Percentiles rank a stretch among this genome's conserved stretches.
Conservation (phyloP, 768 basidiomycete species). For the Vararia minispora region DNA sequence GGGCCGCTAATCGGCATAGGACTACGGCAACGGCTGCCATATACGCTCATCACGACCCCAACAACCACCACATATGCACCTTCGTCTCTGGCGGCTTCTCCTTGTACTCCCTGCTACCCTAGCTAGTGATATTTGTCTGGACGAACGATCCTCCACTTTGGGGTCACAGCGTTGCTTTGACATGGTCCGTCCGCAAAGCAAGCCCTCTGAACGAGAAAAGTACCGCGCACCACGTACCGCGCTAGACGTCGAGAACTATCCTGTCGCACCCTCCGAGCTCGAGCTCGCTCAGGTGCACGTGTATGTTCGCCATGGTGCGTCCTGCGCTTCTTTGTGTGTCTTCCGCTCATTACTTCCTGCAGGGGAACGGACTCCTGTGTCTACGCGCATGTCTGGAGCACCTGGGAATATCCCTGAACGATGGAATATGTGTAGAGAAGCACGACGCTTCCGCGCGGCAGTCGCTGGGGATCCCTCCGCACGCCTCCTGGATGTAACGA, state of each 20-base stretch:
- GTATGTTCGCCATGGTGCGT: constrained; percentile 64
- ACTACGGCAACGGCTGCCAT: too few species aligned
- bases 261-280: constrained; percentile 42
- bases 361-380: constrained; percentile 78
- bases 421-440: constrained; percentile 56
- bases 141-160: too few species aligned
- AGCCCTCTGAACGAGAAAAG: too few species aligned
- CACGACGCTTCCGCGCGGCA: constrained; percentile 36
- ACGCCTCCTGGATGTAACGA: constrained; percentile 24
- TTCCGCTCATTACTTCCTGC: background rate
- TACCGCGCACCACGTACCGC: constrained; percentile 1
- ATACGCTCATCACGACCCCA: too few species aligned
- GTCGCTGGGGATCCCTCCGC: constrained; percentile 23
- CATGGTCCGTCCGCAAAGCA: too few species aligned
- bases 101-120: too few species aligned
- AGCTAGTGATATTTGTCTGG: too few species aligned
- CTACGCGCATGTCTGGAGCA: constrained; percentile 44
- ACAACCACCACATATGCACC: too few species aligned
- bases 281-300: constrained; percentile 63
- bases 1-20: too few species aligned
- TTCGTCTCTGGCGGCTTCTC: too few species aligned
- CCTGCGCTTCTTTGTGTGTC: background rate
- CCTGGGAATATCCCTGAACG: constrained; percentile 58
- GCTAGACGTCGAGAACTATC: constrained; percentile 51
- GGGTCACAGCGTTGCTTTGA: too few species aligned